A percentile compares a stretch with the other conserved stretches of the same genome.
These are phyloP conservation scores for Aspergillus carlsbadensis DNA, from an alignment of 495 filamentous ascomycete species.

Conservation along the genomic window DNA sequence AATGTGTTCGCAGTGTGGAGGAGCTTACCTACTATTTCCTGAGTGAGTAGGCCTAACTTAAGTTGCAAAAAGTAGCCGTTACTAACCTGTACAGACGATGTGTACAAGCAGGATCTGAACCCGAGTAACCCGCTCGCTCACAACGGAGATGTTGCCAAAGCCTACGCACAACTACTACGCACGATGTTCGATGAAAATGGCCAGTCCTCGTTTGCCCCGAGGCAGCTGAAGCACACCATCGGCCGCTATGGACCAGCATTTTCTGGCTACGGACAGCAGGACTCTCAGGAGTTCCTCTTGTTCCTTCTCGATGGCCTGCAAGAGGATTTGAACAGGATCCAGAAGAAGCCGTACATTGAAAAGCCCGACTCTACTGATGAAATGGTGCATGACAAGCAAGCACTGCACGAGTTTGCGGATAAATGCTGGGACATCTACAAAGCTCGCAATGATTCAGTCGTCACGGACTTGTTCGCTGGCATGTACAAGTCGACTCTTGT, in stretches of 20 bases:
- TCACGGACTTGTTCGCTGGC: slow-evolving; percentile 91
- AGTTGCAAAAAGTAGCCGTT: slow-evolving; percentile 9
- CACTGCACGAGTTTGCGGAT: slow-evolving; percentile 77
- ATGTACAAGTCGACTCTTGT: slow-evolving; percentile 97
- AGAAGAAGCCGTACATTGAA: slow-evolving; percentile 96
- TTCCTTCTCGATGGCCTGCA: slow-evolving; percentile 93
- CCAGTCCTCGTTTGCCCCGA: slow-evolving; percentile 64
- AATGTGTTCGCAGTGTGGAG: slow-evolving; percentile 87
- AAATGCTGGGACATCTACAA: slow-evolving; percentile 90
- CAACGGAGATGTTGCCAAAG: slow-evolving; percentile 76
- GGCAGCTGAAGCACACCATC: slow-evolving; percentile 75
- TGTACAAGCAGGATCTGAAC: slow-evolving; percentile 79
- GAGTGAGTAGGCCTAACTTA: slow-evolving; percentile 37
- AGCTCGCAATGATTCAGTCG: slow-evolving; percentile 88
- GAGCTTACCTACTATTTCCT: slow-evolving; percentile 92
- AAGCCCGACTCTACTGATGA: slow-evolving; percentile 97
- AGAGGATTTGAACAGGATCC: slow-evolving; percentile 89
- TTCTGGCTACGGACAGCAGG: slow-evolving; percentile 93
- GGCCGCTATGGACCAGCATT: slow-evolving; percentile 80
- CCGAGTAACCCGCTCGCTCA: slow-evolving; percentile 78
- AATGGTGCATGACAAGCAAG: slow-evolving; percentile 79
- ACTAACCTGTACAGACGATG: slow-evolving; percentile 48
- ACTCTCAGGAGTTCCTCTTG: slow-evolving; percentile 96
- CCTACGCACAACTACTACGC: slow-evolving; percentile 71
- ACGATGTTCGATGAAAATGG: slow-evolving; percentile 63